phyloP scores from a whole-genome alignment of 179 eudicot species.

The Corrigiola litoralis region DNA sequence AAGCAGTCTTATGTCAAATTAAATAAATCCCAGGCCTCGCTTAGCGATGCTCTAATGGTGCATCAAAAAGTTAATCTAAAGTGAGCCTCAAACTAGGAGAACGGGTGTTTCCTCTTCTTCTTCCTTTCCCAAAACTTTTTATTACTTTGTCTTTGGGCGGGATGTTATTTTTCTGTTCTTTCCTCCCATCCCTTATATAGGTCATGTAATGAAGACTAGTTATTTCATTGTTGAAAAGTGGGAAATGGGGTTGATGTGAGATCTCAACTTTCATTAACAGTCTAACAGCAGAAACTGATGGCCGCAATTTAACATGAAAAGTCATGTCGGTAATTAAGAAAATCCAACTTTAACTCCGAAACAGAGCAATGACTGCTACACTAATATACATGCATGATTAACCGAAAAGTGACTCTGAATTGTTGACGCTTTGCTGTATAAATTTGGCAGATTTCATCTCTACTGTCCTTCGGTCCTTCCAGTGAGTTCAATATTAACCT shows the following conservation, averaged over 20 bases:
- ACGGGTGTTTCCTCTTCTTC: neutral
- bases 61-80: neutral
- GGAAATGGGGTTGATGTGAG: neutral
- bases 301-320: neutral
- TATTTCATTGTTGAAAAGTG: too few species aligned
- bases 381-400: too few species aligned
- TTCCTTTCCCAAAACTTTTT: too few species aligned
- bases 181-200: neutral
- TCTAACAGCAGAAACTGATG: neutral
- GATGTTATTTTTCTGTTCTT: neutral
- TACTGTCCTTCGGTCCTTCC: too few species aligned
- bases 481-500: too few species aligned
- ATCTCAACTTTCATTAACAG: neutral
- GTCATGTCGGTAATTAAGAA: too few species aligned
- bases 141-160: too few species aligned
- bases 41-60: neutral
- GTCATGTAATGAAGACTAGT: too few species aligned
- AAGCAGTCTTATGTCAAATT: neutral
- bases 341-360: too few species aligned
- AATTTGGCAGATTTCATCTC: neutral
- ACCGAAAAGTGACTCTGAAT: neutral
- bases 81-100: neutral
- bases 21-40: neutral
- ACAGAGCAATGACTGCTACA: neutral
- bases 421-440: neutral